Conservation (phyloP, 2,329 filamentous ascomycete genomes). For the Ceratocystis papillata region DNA sequence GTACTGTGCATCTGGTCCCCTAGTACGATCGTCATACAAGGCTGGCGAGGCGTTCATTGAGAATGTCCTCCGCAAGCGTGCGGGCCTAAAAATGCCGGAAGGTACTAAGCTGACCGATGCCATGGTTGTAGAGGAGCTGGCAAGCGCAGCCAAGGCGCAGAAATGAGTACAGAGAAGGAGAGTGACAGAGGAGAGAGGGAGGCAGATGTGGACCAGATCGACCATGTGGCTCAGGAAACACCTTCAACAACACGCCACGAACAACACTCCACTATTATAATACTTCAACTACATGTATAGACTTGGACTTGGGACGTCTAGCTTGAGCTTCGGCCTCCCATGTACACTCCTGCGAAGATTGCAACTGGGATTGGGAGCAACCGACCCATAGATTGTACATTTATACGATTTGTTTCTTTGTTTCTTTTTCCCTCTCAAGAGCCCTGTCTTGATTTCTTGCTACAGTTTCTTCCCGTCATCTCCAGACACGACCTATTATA, state of each 20-base stretch:
- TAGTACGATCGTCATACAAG: conserved; percentile 94
- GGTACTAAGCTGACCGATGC: conserved; percentile 33
- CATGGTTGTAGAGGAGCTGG: conserved; percentile 32
- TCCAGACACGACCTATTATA: too few relatives aligned
- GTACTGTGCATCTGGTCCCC: conserved; percentile 85
- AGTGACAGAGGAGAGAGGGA: not conserved
- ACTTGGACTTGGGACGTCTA: not conserved
- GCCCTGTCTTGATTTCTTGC: too few relatives aligned
- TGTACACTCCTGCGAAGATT: conserved; percentile 4
- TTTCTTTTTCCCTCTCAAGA: too few relatives aligned
- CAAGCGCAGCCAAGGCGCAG: conserved; percentile 23
- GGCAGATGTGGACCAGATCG: not conserved
- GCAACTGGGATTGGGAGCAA: not conserved
- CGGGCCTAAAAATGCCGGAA: conserved; percentile 27
- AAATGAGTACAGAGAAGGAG: not conserved
- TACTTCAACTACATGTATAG: conserved; percentile 9
- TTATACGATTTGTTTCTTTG: not conserved
- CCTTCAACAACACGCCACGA: conserved; percentile 8
- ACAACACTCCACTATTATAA: not conserved
- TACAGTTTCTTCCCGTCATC: too few relatives aligned
- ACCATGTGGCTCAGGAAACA: not conserved
- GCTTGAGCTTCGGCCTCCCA: not conserved
- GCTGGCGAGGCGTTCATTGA: conserved; percentile 97
- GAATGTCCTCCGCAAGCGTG: conserved; percentile 84
- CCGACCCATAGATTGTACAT: not conserved